Evolutionary conservation across 768 basidiomycete genomes (phyloP).

Genomic region (Grammothele lineata): DNA sequence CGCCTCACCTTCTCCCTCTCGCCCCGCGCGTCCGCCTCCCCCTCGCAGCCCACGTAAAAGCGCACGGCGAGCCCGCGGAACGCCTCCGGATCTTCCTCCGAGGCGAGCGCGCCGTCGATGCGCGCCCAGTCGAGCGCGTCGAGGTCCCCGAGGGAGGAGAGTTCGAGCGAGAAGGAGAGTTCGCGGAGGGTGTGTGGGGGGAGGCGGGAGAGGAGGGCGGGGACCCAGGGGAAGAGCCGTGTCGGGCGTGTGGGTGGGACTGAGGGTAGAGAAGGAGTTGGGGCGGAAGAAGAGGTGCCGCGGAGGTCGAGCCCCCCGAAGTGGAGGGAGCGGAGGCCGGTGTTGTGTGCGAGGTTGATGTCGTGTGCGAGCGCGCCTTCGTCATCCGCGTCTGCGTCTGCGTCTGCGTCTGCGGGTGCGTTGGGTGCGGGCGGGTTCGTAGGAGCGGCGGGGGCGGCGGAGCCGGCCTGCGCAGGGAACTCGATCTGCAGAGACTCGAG

Average conservation of each 20-base stretch:
- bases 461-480: conserved; percentile 22
- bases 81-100: conserved; percentile 16
- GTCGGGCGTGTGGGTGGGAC: conserved; percentile 21
- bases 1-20: conserved; percentile 14
- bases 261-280: too few species aligned
- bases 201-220: conserved; percentile 20
- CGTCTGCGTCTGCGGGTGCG: conserved; percentile 6
- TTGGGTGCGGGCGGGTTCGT: neutral
- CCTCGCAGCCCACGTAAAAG: conserved; percentile 23
- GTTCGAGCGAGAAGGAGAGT: conserved; percentile 24
- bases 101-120: conserved; percentile 22
- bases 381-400: neutral
- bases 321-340: conserved; percentile 22
- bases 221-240: conserved; percentile 24
- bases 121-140: conserved; percentile 24
- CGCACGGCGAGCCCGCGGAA: conserved; percentile 20
- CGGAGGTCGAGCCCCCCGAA: conserved; percentile 25
- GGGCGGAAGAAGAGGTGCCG: too few species aligned
- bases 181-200: conserved; percentile 17
- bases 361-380: conserved; percentile 23
- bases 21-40: too few species aligned
- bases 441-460: neutral
- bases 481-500: conserved; percentile 25
- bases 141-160: conserved; percentile 17
- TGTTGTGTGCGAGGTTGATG: conserved; percentile 24